A percentile compares a stretch with the other conserved stretches of the same genome.
These are phyloP conservation scores for Neurospora sp. DNA, from an alignment of 495 filamentous ascomycete species.

Conservation along the genomic window DNA sequence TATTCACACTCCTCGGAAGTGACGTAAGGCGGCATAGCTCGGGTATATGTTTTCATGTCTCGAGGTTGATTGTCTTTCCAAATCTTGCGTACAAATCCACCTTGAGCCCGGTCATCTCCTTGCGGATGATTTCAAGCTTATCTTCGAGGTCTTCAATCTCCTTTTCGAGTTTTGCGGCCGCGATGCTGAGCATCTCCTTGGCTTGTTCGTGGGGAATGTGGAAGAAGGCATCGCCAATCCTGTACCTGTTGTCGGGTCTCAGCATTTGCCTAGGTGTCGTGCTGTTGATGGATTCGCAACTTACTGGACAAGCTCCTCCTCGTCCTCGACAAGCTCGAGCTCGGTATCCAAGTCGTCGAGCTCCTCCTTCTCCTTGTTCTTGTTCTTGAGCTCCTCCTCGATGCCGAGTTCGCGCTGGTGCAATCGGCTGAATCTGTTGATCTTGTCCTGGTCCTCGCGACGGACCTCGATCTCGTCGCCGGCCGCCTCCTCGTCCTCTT, in stretches of 20 bases:
- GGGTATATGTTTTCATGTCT: conserved; percentile 48
- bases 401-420: conserved; percentile 74
- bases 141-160: conserved; percentile 71
- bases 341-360: conserved; percentile 85
- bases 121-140: conserved; percentile 58
- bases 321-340: conserved; percentile 78
- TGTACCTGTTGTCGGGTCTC: conserved; percentile 55
- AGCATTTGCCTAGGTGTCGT: background rate
- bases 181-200: conserved; percentile 67
- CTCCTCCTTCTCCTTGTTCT: conserved; percentile 98
- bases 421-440: conserved; percentile 92
- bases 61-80: conserved; percentile 89
- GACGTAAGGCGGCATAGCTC: background rate
- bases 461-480: conserved; percentile 82
- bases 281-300: conserved; percentile 1
- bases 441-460: conserved; percentile 94
- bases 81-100: conserved; percentile 88
- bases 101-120: conserved; percentile 82
- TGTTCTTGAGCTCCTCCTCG: conserved; percentile 72
- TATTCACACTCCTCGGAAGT: background rate
- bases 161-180: conserved; percentile 59
- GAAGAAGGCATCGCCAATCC: conserved; percentile 92
- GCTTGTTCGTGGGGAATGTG: conserved; percentile 74
- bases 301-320: conserved; percentile 87
- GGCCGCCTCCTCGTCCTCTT: conserved; percentile 74